Evolutionary conservation across 2,329 filamentous ascomycete species (phyloP).

Genomic region (Calycina herbarum): DNA sequence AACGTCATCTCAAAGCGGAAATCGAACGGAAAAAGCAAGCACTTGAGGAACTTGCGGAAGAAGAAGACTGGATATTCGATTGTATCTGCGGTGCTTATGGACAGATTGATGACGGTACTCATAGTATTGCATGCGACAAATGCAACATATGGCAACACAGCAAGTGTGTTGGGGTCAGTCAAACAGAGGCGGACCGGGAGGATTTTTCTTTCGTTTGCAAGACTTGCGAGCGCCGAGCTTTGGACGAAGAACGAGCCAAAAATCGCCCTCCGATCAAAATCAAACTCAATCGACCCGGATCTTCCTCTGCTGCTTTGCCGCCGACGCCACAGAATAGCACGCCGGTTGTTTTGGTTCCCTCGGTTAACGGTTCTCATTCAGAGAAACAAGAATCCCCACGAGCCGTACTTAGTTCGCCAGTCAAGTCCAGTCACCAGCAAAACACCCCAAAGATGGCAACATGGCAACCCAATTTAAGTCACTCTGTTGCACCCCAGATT

Average conservation of each 20-base stretch:
- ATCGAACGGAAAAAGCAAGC: slow-evolving; percentile 79
- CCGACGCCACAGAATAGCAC: slow-evolving; percentile 27
- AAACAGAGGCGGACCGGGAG: slow-evolving; percentile 76
- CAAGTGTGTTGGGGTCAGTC: slow-evolving; percentile 79
- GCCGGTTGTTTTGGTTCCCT: slow-evolving; percentile 13
- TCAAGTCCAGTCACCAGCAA: slow-evolving; percentile 11
- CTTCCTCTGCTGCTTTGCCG: slow-evolving; percentile 44
- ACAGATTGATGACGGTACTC: slow-evolving; percentile 89
- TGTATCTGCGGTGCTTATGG: slow-evolving; percentile 90
- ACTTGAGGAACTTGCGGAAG: slow-evolving; percentile 65
- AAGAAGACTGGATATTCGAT: slow-evolving; percentile 91
- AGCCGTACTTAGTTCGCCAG: slow-evolving; percentile 7
- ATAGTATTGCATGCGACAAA: slow-evolving; percentile 89
- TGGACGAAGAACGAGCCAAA: slow-evolving; percentile 61
- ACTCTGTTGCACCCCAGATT: slow-evolving; percentile 20
- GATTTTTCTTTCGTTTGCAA: slow-evolving; percentile 87
- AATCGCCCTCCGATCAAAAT: slow-evolving; percentile 58
- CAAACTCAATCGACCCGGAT: slow-evolving; percentile 52
- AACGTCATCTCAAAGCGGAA: slow-evolving; percentile 77
- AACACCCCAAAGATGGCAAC: slow-evolving; percentile 17
- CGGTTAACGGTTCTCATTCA: slow-evolving; percentile 21
- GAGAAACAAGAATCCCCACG: not conserved
- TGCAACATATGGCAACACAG: slow-evolving; percentile 98
- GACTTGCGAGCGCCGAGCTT: slow-evolving; percentile 70
- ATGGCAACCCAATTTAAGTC: slow-evolving; percentile 14